A percentile compares a stretch with the other conserved stretches of the same genome.
These are phyloP conservation scores for Colletotrichum simmondsii DNA, from an alignment of 2,329 filamentous ascomycete genomes.

Conservation along the genomic window DNA sequence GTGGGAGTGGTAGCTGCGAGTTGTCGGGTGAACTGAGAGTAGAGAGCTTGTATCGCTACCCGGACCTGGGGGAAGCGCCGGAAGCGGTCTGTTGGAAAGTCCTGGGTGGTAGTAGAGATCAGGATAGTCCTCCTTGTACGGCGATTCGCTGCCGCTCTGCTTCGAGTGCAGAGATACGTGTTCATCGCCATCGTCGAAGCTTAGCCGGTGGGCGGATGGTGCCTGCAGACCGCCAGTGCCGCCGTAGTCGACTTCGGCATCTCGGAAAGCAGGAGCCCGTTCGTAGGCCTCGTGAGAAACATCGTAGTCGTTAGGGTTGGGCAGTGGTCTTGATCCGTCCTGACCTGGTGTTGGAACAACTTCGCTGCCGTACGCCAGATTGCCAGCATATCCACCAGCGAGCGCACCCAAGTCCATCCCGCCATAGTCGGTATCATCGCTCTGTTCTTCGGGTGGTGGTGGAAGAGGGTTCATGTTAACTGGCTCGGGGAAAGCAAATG, in stretches of 20 bases:
- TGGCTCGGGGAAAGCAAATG: slow-evolving; percentile 59
- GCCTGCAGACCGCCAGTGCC: slow-evolving; percentile 90
- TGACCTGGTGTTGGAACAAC: slow-evolving; percentile 53
- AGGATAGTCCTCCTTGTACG: slow-evolving; percentile 78
- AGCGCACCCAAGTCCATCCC: slow-evolving; percentile 79
- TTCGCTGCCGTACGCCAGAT: slow-evolving; percentile 61
- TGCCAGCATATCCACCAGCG: slow-evolving; percentile 75
- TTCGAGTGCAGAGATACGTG: slow-evolving; percentile 66
- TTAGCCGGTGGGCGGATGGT: slow-evolving; percentile 78
- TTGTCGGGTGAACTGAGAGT: slow-evolving; percentile 52
- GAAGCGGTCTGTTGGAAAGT: slow-evolving; percentile 73
- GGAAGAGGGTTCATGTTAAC: slow-evolving; percentile 49
- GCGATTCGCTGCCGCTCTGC: slow-evolving; percentile 72
- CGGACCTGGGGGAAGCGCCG: slow-evolving; percentile 68
- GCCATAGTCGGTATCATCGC: slow-evolving; percentile 79
- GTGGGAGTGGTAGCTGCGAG: slow-evolving; percentile 55
- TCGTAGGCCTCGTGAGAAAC: slow-evolving; percentile 49
- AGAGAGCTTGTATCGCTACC: slow-evolving; percentile 70
- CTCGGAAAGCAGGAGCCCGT: slow-evolving; percentile 55
- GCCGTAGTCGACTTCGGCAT: slow-evolving; percentile 84
- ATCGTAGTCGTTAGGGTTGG: slow-evolving; percentile 51
- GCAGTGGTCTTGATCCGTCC: slow-evolving; percentile 60
- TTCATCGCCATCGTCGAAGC: slow-evolving; percentile 95
- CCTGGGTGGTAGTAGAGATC: slow-evolving; percentile 96
- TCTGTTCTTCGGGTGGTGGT: slow-evolving; percentile 63